Base-by-base conservation (phyloP, 2,329 filamentous ascomycete genomes). In the Mariannaea sp. region DNA sequence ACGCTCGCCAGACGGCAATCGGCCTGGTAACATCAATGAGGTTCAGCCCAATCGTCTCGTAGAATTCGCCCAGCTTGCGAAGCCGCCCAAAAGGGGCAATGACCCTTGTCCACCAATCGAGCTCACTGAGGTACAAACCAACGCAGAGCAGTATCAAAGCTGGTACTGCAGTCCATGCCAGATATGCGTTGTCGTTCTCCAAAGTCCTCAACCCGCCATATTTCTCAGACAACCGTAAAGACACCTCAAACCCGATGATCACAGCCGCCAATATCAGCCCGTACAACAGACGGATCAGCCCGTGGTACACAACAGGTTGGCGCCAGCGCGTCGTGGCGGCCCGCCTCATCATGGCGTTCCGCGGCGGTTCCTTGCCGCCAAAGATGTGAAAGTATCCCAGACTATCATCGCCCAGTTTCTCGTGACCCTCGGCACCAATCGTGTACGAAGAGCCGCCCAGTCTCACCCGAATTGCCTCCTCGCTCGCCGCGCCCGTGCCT, bases 81-180 rank as follows among this genome's bases (percentile, higher is more conserved):
- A 75, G 64, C 12, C 66, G 62, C 0, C 62, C 58, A 49, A 71
- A 74, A 0, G 73, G 73, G 0, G 70, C 65, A 2, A 74, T 61
- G 1, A 68, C 55, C 5, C 72, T 66, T 1, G 67, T 65, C 38
- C 63, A 66, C 49, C 68, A 69, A 41, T 73, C 72, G 0, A 68
- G 59, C 0, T 66, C 50, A 9, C 60, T 58, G 52, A 72, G 65
- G 45, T 72, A 71, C 32, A 68, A 47, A 2, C 67, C 65, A 2
- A 73, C 50, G 1, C 65, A 17, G 0, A 65, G 59, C 2, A 74
- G 51, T 2, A 70, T 47, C 5, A 70, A 16, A 1, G 69, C 67
- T 0, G 73, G 70, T 0, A 68, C 58, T 0, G 65, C 66, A 3
- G 71, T 74, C 72, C 73, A 75, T 2, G 71, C 47, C 17, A 74